These are phyloP conservation scores for Kokia cookei DNA, from an alignment of 441 rosid species.

Conservation along the genomic window DNA sequence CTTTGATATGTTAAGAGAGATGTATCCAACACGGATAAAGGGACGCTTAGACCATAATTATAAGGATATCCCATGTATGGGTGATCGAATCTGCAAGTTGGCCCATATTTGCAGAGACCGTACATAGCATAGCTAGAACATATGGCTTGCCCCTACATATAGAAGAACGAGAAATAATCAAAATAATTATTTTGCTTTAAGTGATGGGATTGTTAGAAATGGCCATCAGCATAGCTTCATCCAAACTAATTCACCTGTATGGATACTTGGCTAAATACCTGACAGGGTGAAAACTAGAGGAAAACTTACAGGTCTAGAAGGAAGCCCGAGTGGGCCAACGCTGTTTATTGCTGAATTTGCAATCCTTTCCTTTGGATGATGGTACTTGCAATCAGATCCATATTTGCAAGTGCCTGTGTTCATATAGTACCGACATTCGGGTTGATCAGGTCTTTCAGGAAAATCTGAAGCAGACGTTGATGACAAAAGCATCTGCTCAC, in stretches of 20 bases:
- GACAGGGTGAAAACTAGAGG: conserved; percentile 4
- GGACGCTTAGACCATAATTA: conserved; percentile 32
- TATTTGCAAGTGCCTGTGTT: conserved; percentile 72
- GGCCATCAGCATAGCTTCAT: background rate
- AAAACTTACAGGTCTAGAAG: conserved; percentile 64
- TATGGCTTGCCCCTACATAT: conserved; percentile 55
- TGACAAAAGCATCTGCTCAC: conserved; percentile 28
- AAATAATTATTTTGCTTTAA: background rate
- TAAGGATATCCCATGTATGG: conserved; percentile 43
- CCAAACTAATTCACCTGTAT: background rate
- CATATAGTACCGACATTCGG: conserved; percentile 69
- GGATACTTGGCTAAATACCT: background rate
- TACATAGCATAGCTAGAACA: conserved; percentile 57
- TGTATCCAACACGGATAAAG: conserved; percentile 30
- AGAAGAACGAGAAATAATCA: conserved; percentile 6
- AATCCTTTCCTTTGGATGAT: conserved; percentile 53
- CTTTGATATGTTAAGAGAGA: conserved; percentile 35
- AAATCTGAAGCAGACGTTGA: conserved; percentile 25
- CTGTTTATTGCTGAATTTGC: conserved; percentile 26
- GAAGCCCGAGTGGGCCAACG: conserved; percentile 49
- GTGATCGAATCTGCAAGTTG: conserved; percentile 69
- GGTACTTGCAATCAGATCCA: conserved; percentile 75
- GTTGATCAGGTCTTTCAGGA: conserved; percentile 64
- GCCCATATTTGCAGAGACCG: conserved; percentile 70
- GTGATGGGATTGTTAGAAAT: background rate